Conservation (phyloP, 2,329 filamentous ascomycete species). For the Aspergillus caelatus region DNA sequence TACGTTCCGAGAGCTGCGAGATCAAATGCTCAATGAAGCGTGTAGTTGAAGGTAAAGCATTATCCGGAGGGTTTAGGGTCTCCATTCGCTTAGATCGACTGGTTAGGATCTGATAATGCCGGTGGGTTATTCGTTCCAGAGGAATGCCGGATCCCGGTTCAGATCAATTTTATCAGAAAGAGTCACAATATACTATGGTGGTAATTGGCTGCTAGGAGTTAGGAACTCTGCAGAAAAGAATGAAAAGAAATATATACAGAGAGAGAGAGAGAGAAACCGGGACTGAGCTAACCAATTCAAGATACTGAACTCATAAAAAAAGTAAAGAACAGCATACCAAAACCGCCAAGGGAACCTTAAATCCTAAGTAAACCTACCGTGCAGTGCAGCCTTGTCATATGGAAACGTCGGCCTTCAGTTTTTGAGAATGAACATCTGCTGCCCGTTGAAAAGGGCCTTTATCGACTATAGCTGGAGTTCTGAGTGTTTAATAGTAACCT, state of each 20-base stretch:
- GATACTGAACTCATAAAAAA: background rate
- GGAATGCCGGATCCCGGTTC: background rate
- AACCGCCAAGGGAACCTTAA: no score
- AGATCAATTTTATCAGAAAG: background rate
- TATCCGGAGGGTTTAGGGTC: background rate
- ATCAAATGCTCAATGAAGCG: constrained; percentile 29
- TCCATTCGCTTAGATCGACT: background rate
- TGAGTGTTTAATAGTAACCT: no score
- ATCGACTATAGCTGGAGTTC: no score
- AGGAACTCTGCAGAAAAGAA: no score
- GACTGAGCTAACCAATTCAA: background rate
- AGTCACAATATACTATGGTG: background rate
- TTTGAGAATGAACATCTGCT: background rate
- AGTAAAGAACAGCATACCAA: background rate
- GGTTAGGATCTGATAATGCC: background rate
- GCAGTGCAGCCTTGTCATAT: background rate
- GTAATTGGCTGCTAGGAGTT: background rate
- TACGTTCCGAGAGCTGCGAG: constrained; percentile 16
- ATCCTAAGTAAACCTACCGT: no score
- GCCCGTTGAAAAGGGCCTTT: no score
- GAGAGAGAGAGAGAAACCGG: no score
- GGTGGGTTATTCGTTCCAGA: background rate
- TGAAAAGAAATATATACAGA: no score
- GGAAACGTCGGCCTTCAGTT: background rate
- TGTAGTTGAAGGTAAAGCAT: constrained; percentile 7